Evolutionary conservation across 169 alveolate genomes (phyloP), one percentile per base, ranked within the genome.

Genomic region (Cryptosporidium sp.): DNA sequence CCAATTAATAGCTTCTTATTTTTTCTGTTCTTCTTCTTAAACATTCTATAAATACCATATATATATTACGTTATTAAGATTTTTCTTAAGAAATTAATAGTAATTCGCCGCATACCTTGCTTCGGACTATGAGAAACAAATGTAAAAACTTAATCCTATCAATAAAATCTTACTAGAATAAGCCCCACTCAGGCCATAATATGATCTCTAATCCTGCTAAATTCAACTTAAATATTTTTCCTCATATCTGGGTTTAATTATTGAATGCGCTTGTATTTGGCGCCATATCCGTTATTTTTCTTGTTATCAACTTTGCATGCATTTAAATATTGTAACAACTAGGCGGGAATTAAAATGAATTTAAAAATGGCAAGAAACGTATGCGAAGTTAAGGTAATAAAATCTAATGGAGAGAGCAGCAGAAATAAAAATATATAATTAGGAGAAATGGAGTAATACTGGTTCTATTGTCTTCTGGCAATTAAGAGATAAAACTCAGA

Each of bases 401-500:
- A 35, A 26, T 37, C 5, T 23, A 16, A 2, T 23, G 35, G 37
- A 21, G 39, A 2, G 18, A 56, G 7, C 18, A 9, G 7, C 8
- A n/a, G 26, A 21, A 9, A 6, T 0, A 56, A 21, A 26, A 26
- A 48, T 33, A n/a, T 33, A n/a, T 33, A 65, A 65, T 26, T 29
- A n/a, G 52, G 1, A 16, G 26, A 3, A 9, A 31, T 1, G 7
- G 37, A 31, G 69, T 23, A 60, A 31, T 23, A 31, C 37, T 31
- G 33, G 0, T 31, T 5, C 29, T 29, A 65, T 5, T 31, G n/a
- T 21, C 51, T 70, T 52, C 68, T 80, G 16, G 89, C 89, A 26
- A n/a, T 37, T 26, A 80, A 29, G 8, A 80, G 70, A 51, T 80
- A 65, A 35, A 80, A 80, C 48, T 80, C 89, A 10, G 53, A 42